Evolutionary conservation across 148 eudicot genomes (phyloP).

Genomic region (Persicaria tinctoria): DNA sequence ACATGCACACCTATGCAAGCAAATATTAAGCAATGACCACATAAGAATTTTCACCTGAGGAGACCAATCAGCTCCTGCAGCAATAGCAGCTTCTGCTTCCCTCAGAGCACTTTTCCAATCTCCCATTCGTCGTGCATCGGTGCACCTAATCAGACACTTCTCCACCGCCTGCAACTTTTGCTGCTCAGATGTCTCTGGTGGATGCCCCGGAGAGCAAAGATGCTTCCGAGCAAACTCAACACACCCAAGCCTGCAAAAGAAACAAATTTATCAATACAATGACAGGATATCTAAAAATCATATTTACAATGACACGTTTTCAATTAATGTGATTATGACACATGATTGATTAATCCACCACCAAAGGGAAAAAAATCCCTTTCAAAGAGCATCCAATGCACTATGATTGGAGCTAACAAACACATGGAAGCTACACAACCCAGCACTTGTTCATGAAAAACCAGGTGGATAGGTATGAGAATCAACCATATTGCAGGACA

Average conservation of each 20-base stretch:
- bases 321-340: neutral
- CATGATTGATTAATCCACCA: too few species aligned
- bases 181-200: constrained; percentile 40
- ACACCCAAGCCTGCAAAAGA: constrained; percentile 59
- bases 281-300: neutral
- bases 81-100: constrained; percentile 61
- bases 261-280: too few species aligned
- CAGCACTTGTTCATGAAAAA: neutral
- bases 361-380: neutral
- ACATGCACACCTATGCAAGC: neutral
- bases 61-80: constrained; percentile 68
- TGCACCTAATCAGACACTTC: constrained; percentile 47
- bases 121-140: constrained; percentile 44
- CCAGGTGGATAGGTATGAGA: neutral
- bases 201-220: constrained; percentile 43
- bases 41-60: constrained; percentile 49
- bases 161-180: constrained; percentile 53
- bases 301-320: neutral
- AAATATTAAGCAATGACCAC: neutral
- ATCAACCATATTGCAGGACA: neutral
- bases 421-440: neutral
- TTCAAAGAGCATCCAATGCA: neutral
- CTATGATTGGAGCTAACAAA: neutral
- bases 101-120: constrained; percentile 60
- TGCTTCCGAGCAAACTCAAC: constrained; percentile 69